These are phyloP conservation scores for Oldenlandia corymbosa DNA, from an alignment of 257 asterid species.

Conservation along the genomic window DNA sequence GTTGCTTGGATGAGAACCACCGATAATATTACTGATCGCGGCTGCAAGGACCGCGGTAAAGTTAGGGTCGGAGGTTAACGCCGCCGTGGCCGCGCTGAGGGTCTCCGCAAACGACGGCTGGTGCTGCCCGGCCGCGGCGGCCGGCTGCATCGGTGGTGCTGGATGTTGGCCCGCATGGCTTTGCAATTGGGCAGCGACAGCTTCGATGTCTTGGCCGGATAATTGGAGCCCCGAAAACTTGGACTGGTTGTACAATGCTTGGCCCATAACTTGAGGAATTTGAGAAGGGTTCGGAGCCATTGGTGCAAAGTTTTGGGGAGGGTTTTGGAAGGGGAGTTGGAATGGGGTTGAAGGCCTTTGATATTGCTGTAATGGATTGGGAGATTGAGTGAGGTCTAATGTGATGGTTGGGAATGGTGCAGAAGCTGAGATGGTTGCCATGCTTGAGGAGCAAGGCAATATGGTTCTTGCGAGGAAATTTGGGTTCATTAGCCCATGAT, in stretches of 20 bases:
- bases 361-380: conserved; percentile 38
- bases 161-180: conserved; percentile 13
- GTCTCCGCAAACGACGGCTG: conserved; percentile 48
- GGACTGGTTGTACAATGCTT: conserved; percentile 58
- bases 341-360: conserved; percentile 45
- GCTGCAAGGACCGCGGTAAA: conserved; percentile 89
- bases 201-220: conserved; percentile 28
- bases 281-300: conserved; percentile 21
- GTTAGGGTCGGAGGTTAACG: conserved; percentile 78
- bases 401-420: conserved; percentile 96
- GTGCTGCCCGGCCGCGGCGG: too few relatives aligned
- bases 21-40: conserved; percentile 73
- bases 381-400: conserved; percentile 73
- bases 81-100: conserved; percentile 76
- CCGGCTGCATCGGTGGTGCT: conserved; percentile 2
- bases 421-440: conserved; percentile 94
- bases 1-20: conserved; percentile 43
- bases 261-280: conserved; percentile 49
- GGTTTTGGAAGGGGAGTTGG: conserved; percentile 45
- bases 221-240: conserved; percentile 76
- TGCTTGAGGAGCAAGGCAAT: conserved; percentile 65
- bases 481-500: conserved; percentile 73
- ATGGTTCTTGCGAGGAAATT: conserved; percentile 62
- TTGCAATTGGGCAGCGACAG: conserved; percentile 7
- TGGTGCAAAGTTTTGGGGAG: conserved; percentile 25